Percentiles rank a stretch among this genome's conserved stretches.
Conservation (phyloP, 2,329 filamentous ascomycete genomes). For the Trichocomaceae sp. region DNA sequence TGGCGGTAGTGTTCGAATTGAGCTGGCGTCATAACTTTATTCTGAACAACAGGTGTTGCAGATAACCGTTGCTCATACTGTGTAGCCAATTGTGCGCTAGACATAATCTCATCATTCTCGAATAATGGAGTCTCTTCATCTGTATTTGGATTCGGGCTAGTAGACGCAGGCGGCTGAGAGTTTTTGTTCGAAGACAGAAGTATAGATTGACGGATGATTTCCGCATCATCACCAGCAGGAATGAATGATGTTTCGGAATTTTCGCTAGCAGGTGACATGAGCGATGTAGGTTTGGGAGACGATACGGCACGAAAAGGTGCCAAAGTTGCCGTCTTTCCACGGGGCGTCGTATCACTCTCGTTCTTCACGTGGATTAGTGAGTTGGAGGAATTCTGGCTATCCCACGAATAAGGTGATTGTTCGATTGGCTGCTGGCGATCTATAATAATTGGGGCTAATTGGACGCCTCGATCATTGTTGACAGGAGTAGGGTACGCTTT, state of each 20-base stretch:
- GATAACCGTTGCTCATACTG: slow-evolving; percentile 37
- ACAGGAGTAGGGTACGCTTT: slow-evolving; percentile 18
- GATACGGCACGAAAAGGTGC: slow-evolving; percentile 11
- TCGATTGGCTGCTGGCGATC: slow-evolving; percentile 41
- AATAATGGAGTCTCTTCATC: slow-evolving; percentile 25
- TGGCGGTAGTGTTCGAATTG: slow-evolving; percentile 77
- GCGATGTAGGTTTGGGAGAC: slow-evolving; percentile 10
- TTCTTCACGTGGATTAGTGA: slow-evolving; percentile 40
- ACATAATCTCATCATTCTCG: slow-evolving; percentile 29
- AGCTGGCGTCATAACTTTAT: slow-evolving; percentile 83
- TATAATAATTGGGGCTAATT: slow-evolving; percentile 40
- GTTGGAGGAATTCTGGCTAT: slow-evolving; percentile 46
- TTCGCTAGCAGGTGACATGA: slow-evolving; percentile 15
- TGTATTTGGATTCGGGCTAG: slow-evolving; percentile 17
- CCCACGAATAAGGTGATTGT: slow-evolving; percentile 47
- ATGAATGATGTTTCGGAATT: slow-evolving; percentile 16
- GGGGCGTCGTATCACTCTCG: slow-evolving; percentile 20
- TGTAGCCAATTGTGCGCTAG: slow-evolving; percentile 40
- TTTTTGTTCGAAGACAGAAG: slow-evolving; percentile 21
- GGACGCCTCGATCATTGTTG: slow-evolving; percentile 21
- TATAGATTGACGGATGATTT: slow-evolving; percentile 31
- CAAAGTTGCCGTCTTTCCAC: not conserved
- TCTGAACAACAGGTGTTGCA: slow-evolving; percentile 38
- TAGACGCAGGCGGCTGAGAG: slow-evolving; percentile 19
- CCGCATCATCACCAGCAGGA: slow-evolving; percentile 35